Evolutionary conservation across 495 filamentous ascomycete species (phyloP).

Genomic region (Penicillium waksmanii): DNA sequence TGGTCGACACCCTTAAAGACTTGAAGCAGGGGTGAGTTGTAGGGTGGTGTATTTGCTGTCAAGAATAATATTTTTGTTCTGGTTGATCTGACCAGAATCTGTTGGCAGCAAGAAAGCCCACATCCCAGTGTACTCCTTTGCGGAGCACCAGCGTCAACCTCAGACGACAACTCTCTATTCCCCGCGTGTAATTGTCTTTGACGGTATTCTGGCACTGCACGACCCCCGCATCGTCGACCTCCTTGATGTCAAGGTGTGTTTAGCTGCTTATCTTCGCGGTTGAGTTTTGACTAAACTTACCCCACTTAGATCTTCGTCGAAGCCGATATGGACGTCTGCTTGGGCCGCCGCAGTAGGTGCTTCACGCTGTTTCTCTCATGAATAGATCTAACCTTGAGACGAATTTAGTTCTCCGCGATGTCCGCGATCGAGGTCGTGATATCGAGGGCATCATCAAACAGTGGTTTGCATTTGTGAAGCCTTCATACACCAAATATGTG

Average conservation of each 20-base stretch:
- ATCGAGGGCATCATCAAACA: constrained; percentile 97
- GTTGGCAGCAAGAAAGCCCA: constrained; percentile 81
- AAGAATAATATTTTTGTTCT: background rate
- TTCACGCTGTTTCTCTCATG: background rate
- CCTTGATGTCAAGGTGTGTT: constrained; percentile 81
- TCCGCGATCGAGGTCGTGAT: constrained; percentile 79
- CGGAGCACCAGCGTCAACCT: constrained; percentile 79
- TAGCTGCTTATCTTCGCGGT: background rate
- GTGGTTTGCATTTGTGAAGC: constrained; percentile 95
- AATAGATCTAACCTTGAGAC: background rate
- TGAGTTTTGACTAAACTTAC: constrained; percentile 8
- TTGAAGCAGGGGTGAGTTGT: constrained; percentile 83
- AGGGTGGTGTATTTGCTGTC: background rate
- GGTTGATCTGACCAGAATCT: constrained; percentile 17
- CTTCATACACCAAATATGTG: constrained; percentile 88
- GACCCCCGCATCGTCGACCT: constrained; percentile 84
- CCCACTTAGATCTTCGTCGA: constrained; percentile 82
- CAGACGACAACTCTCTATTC: constrained; percentile 90
- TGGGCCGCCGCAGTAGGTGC: constrained; percentile 82
- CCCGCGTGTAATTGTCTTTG: constrained; percentile 90
- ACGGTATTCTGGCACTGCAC: constrained; percentile 94
- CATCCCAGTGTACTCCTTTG: constrained; percentile 94
- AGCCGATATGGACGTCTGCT: constrained; percentile 91
- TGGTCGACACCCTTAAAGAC: constrained; percentile 79
- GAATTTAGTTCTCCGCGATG: constrained; percentile 77